Evolutionary conservation across 2,329 filamentous ascomycete genomes (phyloP).

Genomic region (Verticillium tricorpus): DNA sequence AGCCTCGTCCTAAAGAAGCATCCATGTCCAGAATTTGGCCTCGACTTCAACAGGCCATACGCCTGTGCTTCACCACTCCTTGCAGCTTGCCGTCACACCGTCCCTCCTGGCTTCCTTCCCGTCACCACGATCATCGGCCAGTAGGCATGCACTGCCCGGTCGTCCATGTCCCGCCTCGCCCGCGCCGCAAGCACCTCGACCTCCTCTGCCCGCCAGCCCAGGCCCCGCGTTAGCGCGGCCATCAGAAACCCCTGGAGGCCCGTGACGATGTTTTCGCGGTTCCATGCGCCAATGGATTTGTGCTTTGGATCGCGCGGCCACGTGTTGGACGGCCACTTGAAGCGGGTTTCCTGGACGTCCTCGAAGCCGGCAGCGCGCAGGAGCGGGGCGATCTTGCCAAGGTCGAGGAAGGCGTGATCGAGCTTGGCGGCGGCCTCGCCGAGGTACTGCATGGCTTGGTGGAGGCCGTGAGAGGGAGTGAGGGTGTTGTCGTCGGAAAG

Average conservation of each 20-base stretch:
- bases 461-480: slow-evolving; percentile 9
- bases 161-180: slow-evolving; percentile 19
- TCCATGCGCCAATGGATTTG: slow-evolving; percentile 30
- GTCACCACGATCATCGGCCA: slow-evolving; percentile 30
- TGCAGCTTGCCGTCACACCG: no score
- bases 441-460: slow-evolving; percentile 18
- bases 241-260: slow-evolving; percentile 30
- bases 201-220: slow-evolving; percentile 28
- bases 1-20: no score
- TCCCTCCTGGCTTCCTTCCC: neutral
- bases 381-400: slow-evolving; percentile 5
- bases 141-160: slow-evolving; percentile 21
- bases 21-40: no score
- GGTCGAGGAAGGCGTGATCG: slow-evolving; percentile 8
- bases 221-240: slow-evolving; percentile 29
- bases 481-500: slow-evolving; percentile 35
- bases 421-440: slow-evolving; percentile 14
- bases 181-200: slow-evolving; percentile 17
- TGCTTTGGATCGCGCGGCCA: slow-evolving; percentile 29
- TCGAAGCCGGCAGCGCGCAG: slow-evolving; percentile 64
- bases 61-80: no score
- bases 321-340: slow-evolving; percentile 31
- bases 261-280: slow-evolving; percentile 23
- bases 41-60: no score
- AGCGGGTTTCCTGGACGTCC: slow-evolving; percentile 46